Percentiles rank a stretch among this genome's conserved stretches.
phyloP scores from a whole-genome alignment of 192 early-diverging fungal genomes.

The Chytriomyces sp. region DNA sequence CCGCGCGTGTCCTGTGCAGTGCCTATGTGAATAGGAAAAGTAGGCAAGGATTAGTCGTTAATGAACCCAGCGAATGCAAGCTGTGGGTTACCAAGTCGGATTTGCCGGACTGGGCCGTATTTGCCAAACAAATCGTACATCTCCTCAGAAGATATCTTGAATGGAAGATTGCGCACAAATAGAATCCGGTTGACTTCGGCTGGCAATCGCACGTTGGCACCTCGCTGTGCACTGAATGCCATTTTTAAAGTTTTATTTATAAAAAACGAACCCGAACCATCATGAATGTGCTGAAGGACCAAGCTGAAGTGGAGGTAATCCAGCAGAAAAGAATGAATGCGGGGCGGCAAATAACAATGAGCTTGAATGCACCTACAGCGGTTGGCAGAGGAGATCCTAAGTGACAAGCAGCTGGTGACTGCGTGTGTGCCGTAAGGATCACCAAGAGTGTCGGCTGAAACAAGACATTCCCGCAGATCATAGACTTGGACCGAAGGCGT shows the following conservation, averaged over 20 bases:
- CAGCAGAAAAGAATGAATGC: not conserved
- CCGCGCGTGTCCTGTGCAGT: slow-evolving; percentile 83
- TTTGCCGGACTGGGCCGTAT: slow-evolving; percentile 94
- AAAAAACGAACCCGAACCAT: not conserved
- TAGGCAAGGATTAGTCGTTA: no score
- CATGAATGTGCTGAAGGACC: slow-evolving; percentile 20
- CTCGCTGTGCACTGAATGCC: slow-evolving; percentile 29
- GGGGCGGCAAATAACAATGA: not conserved
- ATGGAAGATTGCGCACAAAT: slow-evolving; percentile 94
- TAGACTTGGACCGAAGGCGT: slow-evolving; percentile 46
- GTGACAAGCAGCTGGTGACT: slow-evolving; percentile 36
- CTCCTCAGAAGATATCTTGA: slow-evolving; percentile 95
- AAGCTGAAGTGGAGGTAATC: slow-evolving; percentile 22
- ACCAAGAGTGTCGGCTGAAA: not conserved
- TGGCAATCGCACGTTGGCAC: slow-evolving; percentile 71
- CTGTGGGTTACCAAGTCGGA: slow-evolving; percentile 71
- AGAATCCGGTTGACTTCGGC: slow-evolving; percentile 95
- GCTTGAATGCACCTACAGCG: slow-evolving; percentile 12
- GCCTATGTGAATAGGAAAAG: no score
- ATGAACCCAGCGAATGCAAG: no score
- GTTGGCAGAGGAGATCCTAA: slow-evolving; percentile 49
- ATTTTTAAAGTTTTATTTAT: slow-evolving; percentile 24
- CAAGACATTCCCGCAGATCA: slow-evolving; percentile 10
- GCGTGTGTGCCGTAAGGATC: not conserved
- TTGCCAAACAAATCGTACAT: slow-evolving; percentile 98